phyloP scores from a whole-genome alignment of 2,329 filamentous ascomycete genomes.

The Colletotrichum musae region DNA sequence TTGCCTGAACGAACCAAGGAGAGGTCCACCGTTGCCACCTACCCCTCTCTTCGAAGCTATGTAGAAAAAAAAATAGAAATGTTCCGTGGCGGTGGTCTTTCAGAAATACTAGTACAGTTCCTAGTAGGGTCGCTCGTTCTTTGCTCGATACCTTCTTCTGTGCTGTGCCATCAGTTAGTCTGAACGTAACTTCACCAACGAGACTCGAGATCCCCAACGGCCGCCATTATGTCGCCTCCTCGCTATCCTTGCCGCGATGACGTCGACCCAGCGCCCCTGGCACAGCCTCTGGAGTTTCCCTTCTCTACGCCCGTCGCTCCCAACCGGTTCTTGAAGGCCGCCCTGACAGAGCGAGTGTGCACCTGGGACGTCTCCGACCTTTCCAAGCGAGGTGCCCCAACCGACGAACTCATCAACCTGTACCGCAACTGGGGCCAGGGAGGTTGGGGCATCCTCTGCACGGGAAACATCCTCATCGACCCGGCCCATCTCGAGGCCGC shows the following conservation, averaged over 20 bases:
- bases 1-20: no score
- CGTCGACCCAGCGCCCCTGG: constrained; percentile 47
- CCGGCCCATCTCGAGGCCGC: constrained; percentile 69
- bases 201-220: neutral
- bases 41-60: no score
- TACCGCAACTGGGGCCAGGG: constrained; percentile 63
- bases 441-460: constrained; percentile 68
- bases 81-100: no score
- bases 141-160: neutral
- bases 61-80: no score
- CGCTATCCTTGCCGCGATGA: neutral
- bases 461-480: constrained; percentile 76
- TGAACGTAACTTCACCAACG: neutral
- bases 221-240: neutral
- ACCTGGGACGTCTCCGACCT: constrained; percentile 70
- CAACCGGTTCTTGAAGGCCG: constrained; percentile 77
- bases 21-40: no score
- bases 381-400: constrained; percentile 60
- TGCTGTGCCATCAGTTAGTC: neutral
- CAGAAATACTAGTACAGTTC: no score
- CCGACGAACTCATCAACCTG: constrained; percentile 60
- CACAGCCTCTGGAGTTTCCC: constrained; percentile 60
- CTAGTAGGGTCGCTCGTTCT: neutral
- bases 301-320: constrained; percentile 69
- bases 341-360: constrained; percentile 76